Percentiles rank a stretch among this genome's conserved stretches.
Conservation (phyloP, 148 eudicot genomes). For the Silene latifolia region DNA sequence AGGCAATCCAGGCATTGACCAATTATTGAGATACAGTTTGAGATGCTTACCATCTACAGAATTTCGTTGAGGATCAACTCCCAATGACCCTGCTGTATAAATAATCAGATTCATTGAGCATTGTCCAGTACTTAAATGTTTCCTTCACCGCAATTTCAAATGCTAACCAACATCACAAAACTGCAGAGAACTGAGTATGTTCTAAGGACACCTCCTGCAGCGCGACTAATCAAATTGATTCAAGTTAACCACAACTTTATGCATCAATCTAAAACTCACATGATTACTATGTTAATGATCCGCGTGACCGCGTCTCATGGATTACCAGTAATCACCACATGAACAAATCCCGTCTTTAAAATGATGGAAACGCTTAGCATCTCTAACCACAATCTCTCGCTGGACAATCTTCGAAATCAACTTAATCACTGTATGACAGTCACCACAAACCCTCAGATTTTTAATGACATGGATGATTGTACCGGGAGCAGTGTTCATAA, state of each 20-base stretch:
- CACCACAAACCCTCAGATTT: conserved; percentile 65
- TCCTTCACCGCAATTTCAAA: too few species aligned
- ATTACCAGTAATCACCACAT: conserved; percentile 71
- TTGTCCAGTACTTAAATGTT: too few species aligned
- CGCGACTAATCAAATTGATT: too few species aligned
- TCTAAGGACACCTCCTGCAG: too few species aligned
- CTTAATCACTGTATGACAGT: conserved; percentile 66
- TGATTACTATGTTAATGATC: not conserved
- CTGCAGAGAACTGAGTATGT: too few species aligned
- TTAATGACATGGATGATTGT: conserved; percentile 52
- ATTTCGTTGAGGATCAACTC: not conserved
- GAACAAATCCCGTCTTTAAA: conserved; percentile 58
- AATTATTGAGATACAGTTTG: too few species aligned
- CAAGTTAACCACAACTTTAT: too few species aligned
- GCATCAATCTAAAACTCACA: not conserved
- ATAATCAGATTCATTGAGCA: too few species aligned
- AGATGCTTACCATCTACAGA: not conserved
- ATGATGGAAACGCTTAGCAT: conserved; percentile 67
- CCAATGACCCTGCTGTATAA: too few species aligned
- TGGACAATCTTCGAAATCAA: conserved; percentile 50
- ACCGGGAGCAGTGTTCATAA: conserved; percentile 54
- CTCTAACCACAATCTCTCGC: conserved; percentile 63
- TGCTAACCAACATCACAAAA: too few species aligned
- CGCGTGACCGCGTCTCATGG: not conserved
- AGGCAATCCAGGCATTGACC: not conserved